Conservation (phyloP, 192 early-diverging fungal species). For the Thamnidium elegans region DNA sequence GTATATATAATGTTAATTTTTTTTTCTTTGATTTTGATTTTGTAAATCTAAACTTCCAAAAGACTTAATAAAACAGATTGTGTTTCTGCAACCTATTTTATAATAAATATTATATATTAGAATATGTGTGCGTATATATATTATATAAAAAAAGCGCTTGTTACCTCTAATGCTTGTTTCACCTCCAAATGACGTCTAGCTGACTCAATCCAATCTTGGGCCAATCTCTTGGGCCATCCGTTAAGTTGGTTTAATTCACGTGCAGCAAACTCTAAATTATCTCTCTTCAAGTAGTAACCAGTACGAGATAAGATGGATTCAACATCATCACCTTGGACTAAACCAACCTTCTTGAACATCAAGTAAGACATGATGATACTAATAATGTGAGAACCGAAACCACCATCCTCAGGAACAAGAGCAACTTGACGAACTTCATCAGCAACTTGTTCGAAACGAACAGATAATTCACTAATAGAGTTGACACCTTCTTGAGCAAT, state of each 20-base stretch:
- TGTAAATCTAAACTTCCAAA: conserved; percentile 20
- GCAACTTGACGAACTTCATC: conserved; percentile 71
- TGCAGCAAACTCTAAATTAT: conserved; percentile 81
- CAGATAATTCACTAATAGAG: conserved; percentile 61
- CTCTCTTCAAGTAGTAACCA: conserved; percentile 67
- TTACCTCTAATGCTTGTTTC: conserved; percentile 52
- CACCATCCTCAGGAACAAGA: conserved; percentile 85
- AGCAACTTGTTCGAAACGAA: conserved; percentile 68
- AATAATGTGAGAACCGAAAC: conserved; percentile 77
- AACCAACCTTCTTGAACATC: conserved; percentile 82
- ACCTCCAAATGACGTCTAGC: conserved; percentile 80
- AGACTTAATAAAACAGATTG: conserved; percentile 22
- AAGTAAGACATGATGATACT: conserved; percentile 68
- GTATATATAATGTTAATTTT: too few species aligned
- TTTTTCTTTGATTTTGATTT: neutral
- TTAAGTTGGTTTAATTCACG: conserved; percentile 91
- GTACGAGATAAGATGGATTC: conserved; percentile 82
- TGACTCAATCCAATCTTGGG: conserved; percentile 79
- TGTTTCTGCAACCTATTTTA: conserved; percentile 19
- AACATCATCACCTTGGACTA: conserved; percentile 81
- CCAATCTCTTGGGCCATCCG: conserved; percentile 84
- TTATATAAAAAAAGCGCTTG: neutral
- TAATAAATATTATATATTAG: neutral
- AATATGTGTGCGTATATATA: neutral
- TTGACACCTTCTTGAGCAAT: conserved; percentile 61